Base-by-base conservation (phyloP, 2,329 filamentous ascomycete genomes). In the Aspergillus chevalieri region DNA sequence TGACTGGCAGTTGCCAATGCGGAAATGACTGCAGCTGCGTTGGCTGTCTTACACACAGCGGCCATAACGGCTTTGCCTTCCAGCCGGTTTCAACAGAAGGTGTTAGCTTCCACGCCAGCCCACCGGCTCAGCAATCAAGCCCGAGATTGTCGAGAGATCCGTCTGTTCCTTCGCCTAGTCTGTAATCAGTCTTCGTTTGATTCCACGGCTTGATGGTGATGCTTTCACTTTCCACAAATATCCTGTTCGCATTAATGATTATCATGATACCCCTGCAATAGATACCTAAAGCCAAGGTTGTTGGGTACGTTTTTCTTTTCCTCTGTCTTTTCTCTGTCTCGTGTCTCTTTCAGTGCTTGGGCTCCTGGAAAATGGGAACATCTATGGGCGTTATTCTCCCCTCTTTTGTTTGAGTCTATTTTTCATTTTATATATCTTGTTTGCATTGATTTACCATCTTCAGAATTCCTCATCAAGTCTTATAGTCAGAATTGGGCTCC, bases 11-110 rank as follows among this genome's bases (percentile, higher is more conserved):
- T 22, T 80, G 77, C 50, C 74, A 74, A 53, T 80, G 77, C 49
- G 76, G 75, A 14, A 73, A 73, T 48, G 75, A 76, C 36, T 80
- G 77, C 55, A 69, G 63, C 48, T 80, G 77, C 54, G 66, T 76
- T n/a, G 76, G 75, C 12, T 80, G 77, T 55, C 62, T 78, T 10
- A 78, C 75, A 3, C 77, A 80, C 48, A 74, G 70, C 17, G 76
- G 75, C 3, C 76, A 78, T 49, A 72, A 74, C 21, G 74, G 74
- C 12, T 54, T 76, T 19, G 52, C 65, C 9, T 56, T 75, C 14
- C 62, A 67, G 9, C 46, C 62, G 38, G 17, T 19, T 19, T 14
- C 38, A 12, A 41, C 38, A 19, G 38, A 41, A 21, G 9, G 7
- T 21, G 17, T 19, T 41, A 7, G 38, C 38, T 41, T 9, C 41